Base-by-base conservation (phyloP, 257 asterid species). In the Capsicum baccatum region DNA sequence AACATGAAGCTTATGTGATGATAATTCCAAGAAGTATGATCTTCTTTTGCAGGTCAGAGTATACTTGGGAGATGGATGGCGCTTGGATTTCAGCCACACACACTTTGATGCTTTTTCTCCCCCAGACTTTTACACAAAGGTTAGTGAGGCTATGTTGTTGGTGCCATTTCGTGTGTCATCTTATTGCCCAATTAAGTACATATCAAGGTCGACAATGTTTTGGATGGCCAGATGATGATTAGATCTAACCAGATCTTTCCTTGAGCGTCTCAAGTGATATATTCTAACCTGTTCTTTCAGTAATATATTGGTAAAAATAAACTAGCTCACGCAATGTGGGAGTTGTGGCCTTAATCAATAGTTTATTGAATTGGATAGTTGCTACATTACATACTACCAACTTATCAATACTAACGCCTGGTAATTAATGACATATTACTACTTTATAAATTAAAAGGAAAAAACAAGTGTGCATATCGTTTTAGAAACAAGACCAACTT, bases 11-110 rank as follows among this genome's bases (percentile, higher is more conserved):
- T 16, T 78, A 55, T 54, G 6, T 78, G 50, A 78, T 78, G 48
- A 78, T 78, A 54, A 33, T 78, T 26, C 17, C n/a, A 60, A 19
- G 37, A 14, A 3, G 10, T 67, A 50, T 55, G n/a, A 37, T 50
- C 50, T n/a, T 35, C 50, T 63, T 17, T 48, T 55, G 79, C 88
- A 95, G 99, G 98, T 96, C 52, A 86, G 83, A 1, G 94, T 94
- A 68, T 94, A 96, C 90, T 89, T 94, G 92, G 98, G 99, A 78
- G 98, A 94, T 13, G 99, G 99, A 42, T 94, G 98, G 99, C 95
- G 98, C 82, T 69, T 93, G 89, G 99, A 96, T 91, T 96, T 96
- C 93, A 94, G 98, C 90, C 98, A 93, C 60, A 96, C 98, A 0
- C 98, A 96, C 84, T 96, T 96, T 80, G 99, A 96, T 85, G 52